Evolutionary conservation across 2,329 filamentous ascomycete genomes (phyloP).

Genomic region (Trichoderma sp.): DNA sequence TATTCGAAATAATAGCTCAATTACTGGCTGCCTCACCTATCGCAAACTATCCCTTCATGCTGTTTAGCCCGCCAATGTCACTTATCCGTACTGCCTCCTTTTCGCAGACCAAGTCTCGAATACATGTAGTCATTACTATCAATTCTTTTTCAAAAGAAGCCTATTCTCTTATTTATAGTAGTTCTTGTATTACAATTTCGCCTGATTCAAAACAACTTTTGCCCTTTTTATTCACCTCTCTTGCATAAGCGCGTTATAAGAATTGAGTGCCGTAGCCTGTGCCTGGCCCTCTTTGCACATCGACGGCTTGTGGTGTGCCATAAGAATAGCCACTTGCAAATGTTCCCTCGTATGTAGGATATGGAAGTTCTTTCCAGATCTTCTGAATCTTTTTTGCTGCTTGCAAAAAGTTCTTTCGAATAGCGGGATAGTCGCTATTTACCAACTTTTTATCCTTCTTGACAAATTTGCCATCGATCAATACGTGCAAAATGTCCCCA

Average conservation of each 20-base stretch:
- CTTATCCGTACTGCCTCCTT: background rate
- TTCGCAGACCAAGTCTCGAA: background rate
- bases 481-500: slow-evolving; percentile 55
- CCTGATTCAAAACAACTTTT: rapidly evolving
- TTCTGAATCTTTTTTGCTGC: slow-evolving; percentile 4
- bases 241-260: background rate
- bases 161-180: background rate
- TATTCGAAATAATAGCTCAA: too few species aligned
- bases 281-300: slow-evolving; percentile 10
- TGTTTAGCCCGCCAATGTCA: background rate
- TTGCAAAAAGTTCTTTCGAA: background rate
- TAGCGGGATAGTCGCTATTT: background rate
- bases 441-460: slow-evolving; percentile 37
- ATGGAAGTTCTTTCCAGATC: slow-evolving; percentile 3
- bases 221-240: background rate
- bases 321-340: background rate
- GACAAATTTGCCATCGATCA: slow-evolving; percentile 53
- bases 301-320: background rate
- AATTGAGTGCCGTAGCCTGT: slow-evolving; percentile 8
- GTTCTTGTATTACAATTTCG: background rate
- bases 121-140: background rate
- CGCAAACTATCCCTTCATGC: too few species aligned
- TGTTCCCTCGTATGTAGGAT: slow-evolving; percentile 14
- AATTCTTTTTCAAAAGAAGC: background rate
- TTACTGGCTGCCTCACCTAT: too few species aligned